Conservation (phyloP, 1,139 yeast species). For the Protomyces gravidus region DNA sequence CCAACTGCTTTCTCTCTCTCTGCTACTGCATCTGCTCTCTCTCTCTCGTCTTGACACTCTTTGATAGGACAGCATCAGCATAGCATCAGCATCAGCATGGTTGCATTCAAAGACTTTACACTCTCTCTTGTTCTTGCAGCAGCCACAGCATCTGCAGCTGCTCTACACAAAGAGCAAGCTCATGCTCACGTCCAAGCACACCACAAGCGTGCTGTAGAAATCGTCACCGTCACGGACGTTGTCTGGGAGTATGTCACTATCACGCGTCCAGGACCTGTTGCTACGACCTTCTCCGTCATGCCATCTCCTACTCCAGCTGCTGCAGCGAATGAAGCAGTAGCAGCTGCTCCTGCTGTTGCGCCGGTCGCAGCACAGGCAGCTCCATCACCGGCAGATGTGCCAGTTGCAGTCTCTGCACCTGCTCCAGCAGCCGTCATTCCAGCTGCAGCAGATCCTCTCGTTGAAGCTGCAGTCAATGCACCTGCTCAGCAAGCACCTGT, state of each 20-base stretch:
- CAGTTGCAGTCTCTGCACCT: conserved; percentile 31
- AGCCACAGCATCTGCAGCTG: background rate
- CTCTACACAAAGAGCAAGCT: background rate
- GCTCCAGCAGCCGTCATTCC: conserved; percentile 26
- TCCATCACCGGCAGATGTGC: conserved; percentile 31
- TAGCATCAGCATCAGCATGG: background rate
- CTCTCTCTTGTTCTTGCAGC: background rate
- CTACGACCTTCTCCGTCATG: conserved; percentile 11
- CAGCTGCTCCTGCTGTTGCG: conserved; percentile 28
- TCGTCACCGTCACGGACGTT: conserved; percentile 23
- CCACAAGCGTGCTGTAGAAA: conserved; percentile 11
- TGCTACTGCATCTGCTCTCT: too few relatives aligned
- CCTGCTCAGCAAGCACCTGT: conserved; percentile 19
- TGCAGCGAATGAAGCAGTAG: conserved; percentile 30
- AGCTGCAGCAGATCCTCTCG: background rate
- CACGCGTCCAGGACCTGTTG: conserved; percentile 3
- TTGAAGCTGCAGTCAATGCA: conserved; percentile 3
- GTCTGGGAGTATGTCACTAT: conserved; percentile 26
- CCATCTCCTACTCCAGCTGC: conserved; percentile 20
- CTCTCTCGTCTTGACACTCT: too few relatives aligned
- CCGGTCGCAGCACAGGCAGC: conserved; percentile 29
- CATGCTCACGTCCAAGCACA: background rate
- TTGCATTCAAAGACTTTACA: background rate
- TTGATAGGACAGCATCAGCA: too few relatives aligned
- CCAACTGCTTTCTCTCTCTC: too few relatives aligned